Base-by-base conservation (phyloP, 2,329 filamentous ascomycete genomes). In the Xylariales sp. region DNA sequence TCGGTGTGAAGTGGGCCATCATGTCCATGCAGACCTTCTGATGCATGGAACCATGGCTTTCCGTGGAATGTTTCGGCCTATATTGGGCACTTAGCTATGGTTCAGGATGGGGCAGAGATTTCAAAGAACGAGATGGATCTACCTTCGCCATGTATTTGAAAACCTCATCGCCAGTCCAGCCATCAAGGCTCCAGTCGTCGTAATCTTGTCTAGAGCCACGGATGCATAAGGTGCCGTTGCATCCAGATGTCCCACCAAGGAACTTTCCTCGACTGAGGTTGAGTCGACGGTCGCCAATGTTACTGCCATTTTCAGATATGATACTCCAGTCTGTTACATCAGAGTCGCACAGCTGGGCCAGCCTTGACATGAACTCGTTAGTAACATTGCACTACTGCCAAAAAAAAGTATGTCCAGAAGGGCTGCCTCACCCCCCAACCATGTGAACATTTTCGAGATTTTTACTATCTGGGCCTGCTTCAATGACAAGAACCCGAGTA, bases 71-170 rank as follows among this genome's bases (percentile, higher is more conserved):
- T 75, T 45, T 81, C 77, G 2, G 72, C 62, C 71, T 64, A 33
- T 4, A 14, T 11, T 13, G 10, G 16, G 15, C 10, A 15, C n/a
- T 5, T 11, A 31, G 17, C 14, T 25, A 14, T 17, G 3, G 25
- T 29, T 10, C n/a, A 21, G 20, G 15, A 27, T 7, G 21, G 2
- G 15, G 14, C 16, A 20, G 27, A 20, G 15, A 6, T 13, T n/a
- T 17, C 5, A 8, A 15, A 11, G 16, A 18, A 8, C 19, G 20
- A 11, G 11, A 8, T 12, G n/a, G 6, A 24, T 41, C 25, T 28
- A 72, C 67, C 65, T 76, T 78, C 34, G 57, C 64, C 67, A 79
- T 80, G 37, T 71, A 76, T 11, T 55, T 58, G 42, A 74, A 79
- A 45, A 79, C 69, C 16, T 79, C 73, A 4, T 74, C 68, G 4